A percentile compares a stretch with the other conserved stretches of the same genome.
Evolutionary conservation across 768 basidiomycete genomes (phyloP).

Genomic region (Leccinum disarticulatum): DNA sequence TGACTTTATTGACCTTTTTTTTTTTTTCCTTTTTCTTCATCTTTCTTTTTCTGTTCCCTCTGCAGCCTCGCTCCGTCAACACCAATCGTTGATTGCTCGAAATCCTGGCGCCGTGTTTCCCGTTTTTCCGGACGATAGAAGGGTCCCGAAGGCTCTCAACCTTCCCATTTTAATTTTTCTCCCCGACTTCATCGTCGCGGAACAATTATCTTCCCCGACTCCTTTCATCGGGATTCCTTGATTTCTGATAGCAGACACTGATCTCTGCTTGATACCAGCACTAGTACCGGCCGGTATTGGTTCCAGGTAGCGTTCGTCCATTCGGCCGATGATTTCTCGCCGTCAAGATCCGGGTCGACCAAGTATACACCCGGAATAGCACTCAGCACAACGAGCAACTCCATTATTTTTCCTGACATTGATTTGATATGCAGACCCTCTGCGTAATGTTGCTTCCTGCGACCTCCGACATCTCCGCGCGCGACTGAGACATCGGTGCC

Average conservation of each 20-base stretch:
- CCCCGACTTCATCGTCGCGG: slow-evolving; percentile 1
- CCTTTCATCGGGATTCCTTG: not conserved
- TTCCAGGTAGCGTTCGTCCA: slow-evolving; percentile 8
- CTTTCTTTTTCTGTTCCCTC: not conserved
- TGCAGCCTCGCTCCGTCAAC: slow-evolving; percentile 7
- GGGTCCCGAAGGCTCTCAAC: not conserved
- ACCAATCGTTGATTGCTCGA: not conserved
- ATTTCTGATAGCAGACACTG: not conserved
- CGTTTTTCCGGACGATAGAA: not conserved
- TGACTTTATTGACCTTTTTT: slow-evolving; percentile 18
- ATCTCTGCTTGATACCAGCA: not conserved
- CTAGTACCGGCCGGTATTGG: not conserved
- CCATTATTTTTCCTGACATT: not conserved
- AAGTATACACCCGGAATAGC: not conserved
- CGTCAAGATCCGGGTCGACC: not conserved
- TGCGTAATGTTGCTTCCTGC: slow-evolving; percentile 6
- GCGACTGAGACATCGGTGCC: slow-evolving; percentile 14
- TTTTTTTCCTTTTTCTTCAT: not conserved
- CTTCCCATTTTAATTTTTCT: slow-evolving; percentile 3
- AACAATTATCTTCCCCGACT: slow-evolving; percentile 1
- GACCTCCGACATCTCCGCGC: slow-evolving; percentile 3
- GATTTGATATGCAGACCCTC: slow-evolving; percentile 3
- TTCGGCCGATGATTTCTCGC: not conserved
- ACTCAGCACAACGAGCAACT: not conserved
- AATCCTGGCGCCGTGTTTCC: not conserved